Evolutionary conservation across 768 basidiomycete genomes (phyloP), one percentile per base, ranked within the genome.

Genomic region (Mrakia hoshinonis): DNA sequence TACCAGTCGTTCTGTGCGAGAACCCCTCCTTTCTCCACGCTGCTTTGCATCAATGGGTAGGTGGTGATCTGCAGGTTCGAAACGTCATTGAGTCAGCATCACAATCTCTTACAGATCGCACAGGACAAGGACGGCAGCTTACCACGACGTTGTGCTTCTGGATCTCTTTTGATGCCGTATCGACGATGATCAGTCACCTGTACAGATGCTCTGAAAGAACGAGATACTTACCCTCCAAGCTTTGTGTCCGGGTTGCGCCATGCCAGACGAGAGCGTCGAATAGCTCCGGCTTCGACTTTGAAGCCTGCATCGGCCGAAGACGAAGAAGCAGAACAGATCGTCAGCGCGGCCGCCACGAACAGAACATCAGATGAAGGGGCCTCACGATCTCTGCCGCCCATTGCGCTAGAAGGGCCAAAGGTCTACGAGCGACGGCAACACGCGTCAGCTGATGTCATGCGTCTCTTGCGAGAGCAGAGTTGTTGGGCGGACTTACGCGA

Each of bases 311-410:
- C n/a, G n/a, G n/a, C n/a, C 11, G 51, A 66, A 15, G 9, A 29
- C 18, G 10, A n/a, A 13, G 12, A 13, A 39, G 18, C 13, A 3
- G 12, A 61, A 6, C 18, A n/a, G 58, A 6, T 11, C 20, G 10
- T 31, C 43, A 46, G 63, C 24, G 29, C 51, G 29, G 15, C 18
- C 3, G 24, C 15, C 4, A 46, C 6, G 39, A 0, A 15, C 12
- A 65, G 11, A 10, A 22, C 62, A 4, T 4, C 22, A 24, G n/a
- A 39, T 22, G 6, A 26, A 2, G 3, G 13, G 36, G 36, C 29
- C 85, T 83, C 77, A 86, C 85, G 0, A 91, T 83, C 79, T 90
- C 89, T 22, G 86, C 85, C 77, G 87, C 86, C 79, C 79, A 81
- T 75, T 90, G 89, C 66, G 85, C 82, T 13, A 90, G 81, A 5